Percentiles rank a stretch among this genome's conserved stretches.
Conservation (phyloP, 106 monocot species). For the Dioscorea dumetorum region DNA sequence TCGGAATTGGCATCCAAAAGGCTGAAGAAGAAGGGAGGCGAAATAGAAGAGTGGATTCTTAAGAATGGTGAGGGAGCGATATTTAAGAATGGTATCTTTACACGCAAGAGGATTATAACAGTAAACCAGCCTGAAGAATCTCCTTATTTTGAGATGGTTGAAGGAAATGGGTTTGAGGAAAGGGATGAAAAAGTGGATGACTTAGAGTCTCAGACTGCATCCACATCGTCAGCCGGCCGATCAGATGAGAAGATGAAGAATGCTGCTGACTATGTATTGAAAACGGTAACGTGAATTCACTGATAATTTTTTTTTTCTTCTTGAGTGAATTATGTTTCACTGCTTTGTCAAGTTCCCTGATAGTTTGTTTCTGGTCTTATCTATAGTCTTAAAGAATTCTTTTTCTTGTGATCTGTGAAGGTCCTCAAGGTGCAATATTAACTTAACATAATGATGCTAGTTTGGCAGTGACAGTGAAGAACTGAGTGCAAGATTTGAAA, state of each 20-base stretch:
- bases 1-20: neutral
- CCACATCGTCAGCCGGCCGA: neutral
- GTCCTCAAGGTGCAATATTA: no score
- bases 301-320: no score
- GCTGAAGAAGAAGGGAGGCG: neutral
- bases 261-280: conserved; percentile 2
- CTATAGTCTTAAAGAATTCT: no score
- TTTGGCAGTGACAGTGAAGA: no score
- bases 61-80: neutral
- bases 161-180: neutral
- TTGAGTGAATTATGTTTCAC: no score
- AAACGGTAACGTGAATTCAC: neutral
- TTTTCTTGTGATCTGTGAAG: no score
- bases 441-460: no score
- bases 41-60: conserved; percentile 4
- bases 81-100: conserved; percentile 16
- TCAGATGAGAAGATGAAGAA: conserved; percentile 3
- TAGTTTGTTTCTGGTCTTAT: no score
- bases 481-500: no score
- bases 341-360: no score
- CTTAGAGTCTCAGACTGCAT: neutral
- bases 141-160: conserved; percentile 12
- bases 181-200: conserved; percentile 4
- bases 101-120: neutral
- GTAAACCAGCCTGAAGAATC: conserved; percentile 16